Conservation (phyloP, 441 rosid species). For the Erodium texanum region DNA sequence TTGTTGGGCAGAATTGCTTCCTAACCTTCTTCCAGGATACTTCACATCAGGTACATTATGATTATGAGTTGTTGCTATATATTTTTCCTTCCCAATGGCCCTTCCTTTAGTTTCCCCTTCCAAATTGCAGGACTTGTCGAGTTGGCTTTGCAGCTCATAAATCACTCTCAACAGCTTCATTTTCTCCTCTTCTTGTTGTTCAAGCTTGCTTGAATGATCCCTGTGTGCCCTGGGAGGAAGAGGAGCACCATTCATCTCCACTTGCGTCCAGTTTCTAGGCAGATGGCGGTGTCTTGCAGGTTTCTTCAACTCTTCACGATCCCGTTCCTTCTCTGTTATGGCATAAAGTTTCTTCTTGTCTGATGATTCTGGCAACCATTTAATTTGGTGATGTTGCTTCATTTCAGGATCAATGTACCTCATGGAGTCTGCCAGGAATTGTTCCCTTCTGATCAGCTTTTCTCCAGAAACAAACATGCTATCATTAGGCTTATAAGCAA, state of each 20-base stretch:
- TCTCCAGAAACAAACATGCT: constrained; percentile 29
- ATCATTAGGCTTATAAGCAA: constrained; percentile 21
- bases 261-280: constrained; percentile 33
- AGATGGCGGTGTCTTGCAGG: constrained; percentile 30
- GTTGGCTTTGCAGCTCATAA: constrained; percentile 52
- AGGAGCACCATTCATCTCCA: constrained; percentile 24
- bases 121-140: constrained; percentile 25
- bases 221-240: constrained; percentile 28
- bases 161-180: constrained; percentile 49
- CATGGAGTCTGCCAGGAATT: constrained; percentile 13
- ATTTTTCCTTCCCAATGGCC: constrained; percentile 17
- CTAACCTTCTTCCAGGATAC: too few relatives aligned
- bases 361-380: constrained; percentile 28
- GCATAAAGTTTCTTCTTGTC: constrained; percentile 24
- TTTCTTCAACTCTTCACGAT: constrained; percentile 30
- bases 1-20: constrained; percentile 1
- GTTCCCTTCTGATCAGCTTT: constrained; percentile 28
- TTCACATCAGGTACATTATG: constrained; percentile 12
- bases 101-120: constrained; percentile 26
- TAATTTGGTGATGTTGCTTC: constrained; percentile 27
- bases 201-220: constrained; percentile 23
- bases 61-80: constrained; percentile 16
- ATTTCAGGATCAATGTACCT: constrained; percentile 21
- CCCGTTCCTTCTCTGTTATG: constrained; percentile 25
- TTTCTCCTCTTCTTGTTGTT: constrained; percentile 42